These are phyloP conservation scores for Cinnamomum chago DNA, from an alignment of 164 flowering plant genomes.

Conservation along the genomic window DNA sequence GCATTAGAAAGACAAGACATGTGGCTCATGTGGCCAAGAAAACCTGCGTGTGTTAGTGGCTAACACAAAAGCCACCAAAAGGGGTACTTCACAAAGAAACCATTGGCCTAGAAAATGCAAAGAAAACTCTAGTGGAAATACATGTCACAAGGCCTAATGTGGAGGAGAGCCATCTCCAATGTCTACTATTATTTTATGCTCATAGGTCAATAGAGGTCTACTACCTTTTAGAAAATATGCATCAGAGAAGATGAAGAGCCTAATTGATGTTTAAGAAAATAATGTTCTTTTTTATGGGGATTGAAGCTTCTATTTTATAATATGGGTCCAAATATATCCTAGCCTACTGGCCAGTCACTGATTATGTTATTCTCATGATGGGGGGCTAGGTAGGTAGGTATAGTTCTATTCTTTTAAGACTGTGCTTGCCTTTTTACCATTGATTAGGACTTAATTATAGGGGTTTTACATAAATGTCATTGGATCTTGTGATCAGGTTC, in stretches of 20 bases:
- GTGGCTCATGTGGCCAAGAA: slow-evolving; percentile 5
- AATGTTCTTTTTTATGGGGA: background rate
- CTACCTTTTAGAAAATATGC: background rate
- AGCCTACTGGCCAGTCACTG: background rate
- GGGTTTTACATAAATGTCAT: background rate
- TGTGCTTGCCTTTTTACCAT: background rate
- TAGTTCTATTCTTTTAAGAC: background rate
- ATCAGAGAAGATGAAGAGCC: too few relatives aligned
- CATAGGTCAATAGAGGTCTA: background rate
- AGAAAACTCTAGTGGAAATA: slow-evolving; percentile 4
- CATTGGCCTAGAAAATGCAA: background rate
- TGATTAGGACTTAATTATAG: background rate
- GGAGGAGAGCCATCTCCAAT: slow-evolving; percentile 10
- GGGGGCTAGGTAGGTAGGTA: background rate
- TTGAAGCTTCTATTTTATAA: background rate
- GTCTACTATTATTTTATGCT: background rate
- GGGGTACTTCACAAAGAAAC: slow-evolving; percentile 5
- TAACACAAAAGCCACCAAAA: slow-evolving; percentile 4
- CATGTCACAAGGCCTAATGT: slow-evolving; percentile 4
- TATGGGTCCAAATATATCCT: background rate
- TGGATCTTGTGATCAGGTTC: background rate
- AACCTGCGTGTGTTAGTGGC: slow-evolving; percentile 4
- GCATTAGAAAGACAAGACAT: background rate
- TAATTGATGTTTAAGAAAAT: background rate
- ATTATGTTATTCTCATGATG: background rate